Conservation (phyloP, 75 land plant genomes). For the Cupressus sempervirens region DNA sequence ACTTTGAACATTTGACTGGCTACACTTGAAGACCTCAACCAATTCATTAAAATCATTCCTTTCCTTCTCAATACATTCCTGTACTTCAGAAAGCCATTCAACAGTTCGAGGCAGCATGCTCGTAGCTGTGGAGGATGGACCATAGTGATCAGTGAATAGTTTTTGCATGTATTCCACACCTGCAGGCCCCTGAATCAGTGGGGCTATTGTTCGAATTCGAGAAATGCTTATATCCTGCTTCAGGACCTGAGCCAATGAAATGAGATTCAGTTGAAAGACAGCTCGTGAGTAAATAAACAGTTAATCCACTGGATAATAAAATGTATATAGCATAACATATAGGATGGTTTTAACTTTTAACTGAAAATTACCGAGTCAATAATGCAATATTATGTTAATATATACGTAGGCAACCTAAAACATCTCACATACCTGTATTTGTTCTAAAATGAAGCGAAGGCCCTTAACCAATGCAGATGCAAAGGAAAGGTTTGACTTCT, state of each 20-base stretch:
- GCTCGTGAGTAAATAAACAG: neutral
- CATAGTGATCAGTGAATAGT: conserved; percentile 67
- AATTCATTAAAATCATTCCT: conserved; percentile 50
- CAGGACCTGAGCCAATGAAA: conserved; percentile 41
- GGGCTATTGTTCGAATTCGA: conserved; percentile 69
- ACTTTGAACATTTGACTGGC: neutral
- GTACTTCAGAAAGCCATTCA: conserved; percentile 48
- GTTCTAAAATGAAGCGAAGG: conserved; percentile 78
- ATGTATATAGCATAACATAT: neutral
- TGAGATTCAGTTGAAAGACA: conserved; percentile 3
- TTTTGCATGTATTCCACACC: conserved; percentile 79
- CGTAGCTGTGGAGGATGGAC: conserved; percentile 35
- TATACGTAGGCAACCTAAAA: neutral
- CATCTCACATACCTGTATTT: conserved; percentile 62
- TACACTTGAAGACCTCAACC: neutral
- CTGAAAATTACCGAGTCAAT: neutral
- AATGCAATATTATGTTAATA: neutral
- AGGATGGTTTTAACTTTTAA: conserved; percentile 5
- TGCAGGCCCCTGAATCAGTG: conserved; percentile 64
- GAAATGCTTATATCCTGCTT: conserved; percentile 73
- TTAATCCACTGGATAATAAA: neutral
- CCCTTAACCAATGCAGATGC: conserved; percentile 54
- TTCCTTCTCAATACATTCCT: conserved; percentile 35
- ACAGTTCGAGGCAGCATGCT: conserved; percentile 48
- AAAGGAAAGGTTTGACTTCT: conserved; percentile 24